A percentile compares a stretch with the other conserved stretches of the same genome.
These are phyloP conservation scores for Geotrichum australiense DNA, from an alignment of 1,139 yeast genomes.

Conservation along the genomic window DNA sequence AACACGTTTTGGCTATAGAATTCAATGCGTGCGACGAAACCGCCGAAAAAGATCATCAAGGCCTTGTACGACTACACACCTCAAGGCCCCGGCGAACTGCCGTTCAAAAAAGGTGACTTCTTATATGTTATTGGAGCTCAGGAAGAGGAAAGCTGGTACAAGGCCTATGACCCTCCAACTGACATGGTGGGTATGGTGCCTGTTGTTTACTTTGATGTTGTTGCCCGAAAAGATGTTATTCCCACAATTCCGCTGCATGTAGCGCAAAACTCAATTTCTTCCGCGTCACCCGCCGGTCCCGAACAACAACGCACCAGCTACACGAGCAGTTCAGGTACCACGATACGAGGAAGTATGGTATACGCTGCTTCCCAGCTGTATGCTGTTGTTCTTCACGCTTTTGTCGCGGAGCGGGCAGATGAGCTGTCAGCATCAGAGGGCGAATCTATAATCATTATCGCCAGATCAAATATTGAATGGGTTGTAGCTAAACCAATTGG, in stretches of 20 bases:
- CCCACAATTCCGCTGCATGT: constrained; percentile 34
- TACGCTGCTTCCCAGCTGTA: constrained; percentile 39
- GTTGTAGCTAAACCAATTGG: constrained; percentile 97
- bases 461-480: constrained; percentile 96
- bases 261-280: constrained; percentile 9
- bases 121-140: constrained; percentile 63
- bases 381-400: constrained; percentile 71
- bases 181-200: constrained; percentile 84
- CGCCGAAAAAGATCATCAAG: constrained; percentile 77
- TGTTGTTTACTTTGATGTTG: constrained; percentile 70
- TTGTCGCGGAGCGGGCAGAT: constrained; percentile 81
- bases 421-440: constrained; percentile 81
- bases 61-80: constrained; percentile 75
- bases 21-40: constrained; percentile 30
- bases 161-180: constrained; percentile 85
- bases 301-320: constrained; percentile 7
- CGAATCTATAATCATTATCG: constrained; percentile 85
- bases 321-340: constrained; percentile 4
- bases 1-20: too few relatives aligned
- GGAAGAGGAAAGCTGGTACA: constrained; percentile 71
- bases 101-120: constrained; percentile 76
- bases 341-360: background rate
- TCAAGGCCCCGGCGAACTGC: constrained; percentile 75
- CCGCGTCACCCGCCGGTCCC: background rate
- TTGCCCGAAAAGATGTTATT: constrained; percentile 49